A percentile compares a stretch with the other conserved stretches of the same genome.
These are phyloP conservation scores for Apiospora pterosperma DNA, from an alignment of 2,329 filamentous ascomycete species.

Conservation along the genomic window DNA sequence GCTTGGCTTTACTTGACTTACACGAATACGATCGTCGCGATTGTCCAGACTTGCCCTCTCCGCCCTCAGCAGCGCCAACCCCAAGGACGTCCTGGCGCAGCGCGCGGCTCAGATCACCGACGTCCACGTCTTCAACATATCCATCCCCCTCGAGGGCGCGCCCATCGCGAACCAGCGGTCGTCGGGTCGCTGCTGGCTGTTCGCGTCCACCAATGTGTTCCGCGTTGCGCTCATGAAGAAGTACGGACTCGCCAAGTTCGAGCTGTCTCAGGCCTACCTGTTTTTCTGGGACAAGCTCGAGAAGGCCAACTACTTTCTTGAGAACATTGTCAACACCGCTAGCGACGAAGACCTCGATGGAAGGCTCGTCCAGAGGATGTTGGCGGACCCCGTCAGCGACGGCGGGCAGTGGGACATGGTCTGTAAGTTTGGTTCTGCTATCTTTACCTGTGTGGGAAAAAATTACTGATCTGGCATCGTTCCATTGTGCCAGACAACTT, in stretches of 20 bases:
- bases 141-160: slow-evolving; percentile 75
- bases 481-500: slow-evolving; percentile 59
- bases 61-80: slow-evolving; percentile 66
- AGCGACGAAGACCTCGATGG: slow-evolving; percentile 66
- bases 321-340: slow-evolving; percentile 75
- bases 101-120: slow-evolving; percentile 62
- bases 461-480: not conserved
- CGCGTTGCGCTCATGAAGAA: slow-evolving; percentile 84
- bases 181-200: slow-evolving; percentile 87
- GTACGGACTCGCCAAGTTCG: slow-evolving; percentile 73
- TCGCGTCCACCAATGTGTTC: slow-evolving; percentile 88
- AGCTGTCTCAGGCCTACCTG: slow-evolving; percentile 83
- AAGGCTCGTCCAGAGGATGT: slow-evolving; percentile 67
- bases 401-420: slow-evolving; percentile 92
- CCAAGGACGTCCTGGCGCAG: slow-evolving; percentile 62
- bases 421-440: not conserved
- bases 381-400: slow-evolving; percentile 68
- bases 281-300: slow-evolving; percentile 96
- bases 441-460: not conserved
- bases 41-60: slow-evolving; percentile 68
- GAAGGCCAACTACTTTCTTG: slow-evolving; percentile 86
- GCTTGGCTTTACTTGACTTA: not conserved
- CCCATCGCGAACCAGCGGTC: slow-evolving; percentile 83
- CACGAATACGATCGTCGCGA: not conserved
- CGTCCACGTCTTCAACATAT: slow-evolving; percentile 78